A percentile compares a stretch with the other conserved stretches of the same genome.
These are phyloP conservation scores for Ophiocordyceps australis DNA, from an alignment of 2,329 filamentous ascomycete species.

Conservation along the genomic window DNA sequence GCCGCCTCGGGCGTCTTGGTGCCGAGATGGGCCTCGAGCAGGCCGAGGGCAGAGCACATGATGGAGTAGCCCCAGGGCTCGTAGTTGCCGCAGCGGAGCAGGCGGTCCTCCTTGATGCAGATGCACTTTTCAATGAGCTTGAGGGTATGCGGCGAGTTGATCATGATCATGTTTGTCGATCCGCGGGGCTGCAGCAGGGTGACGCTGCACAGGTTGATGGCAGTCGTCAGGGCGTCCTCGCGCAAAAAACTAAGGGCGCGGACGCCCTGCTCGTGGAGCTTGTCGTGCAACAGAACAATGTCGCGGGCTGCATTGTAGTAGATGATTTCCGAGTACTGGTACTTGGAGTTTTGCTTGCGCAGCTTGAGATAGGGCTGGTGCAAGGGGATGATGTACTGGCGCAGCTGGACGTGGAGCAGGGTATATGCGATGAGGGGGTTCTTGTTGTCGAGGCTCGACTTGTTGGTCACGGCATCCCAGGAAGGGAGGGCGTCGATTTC, in stretches of 20 bases:
- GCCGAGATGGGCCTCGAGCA: conserved; percentile 40
- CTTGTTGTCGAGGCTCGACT: conserved; percentile 23
- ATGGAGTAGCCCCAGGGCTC: conserved; percentile 47
- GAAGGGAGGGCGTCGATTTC: conserved; percentile 41
- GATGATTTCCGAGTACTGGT: conserved; percentile 43
- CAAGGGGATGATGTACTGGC: conserved; percentile 42
- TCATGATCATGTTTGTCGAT: conserved; percentile 43
- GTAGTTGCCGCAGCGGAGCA: conserved; percentile 43
- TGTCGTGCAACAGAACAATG: conserved; percentile 42
- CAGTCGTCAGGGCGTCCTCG: conserved; percentile 39
- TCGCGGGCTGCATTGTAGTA: conserved; percentile 45
- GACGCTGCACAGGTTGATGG: conserved; percentile 42
- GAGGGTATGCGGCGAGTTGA: conserved; percentile 40
- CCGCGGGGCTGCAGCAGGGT: conserved; percentile 40
- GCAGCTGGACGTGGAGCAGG: conserved; percentile 38
- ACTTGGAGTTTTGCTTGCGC: conserved; percentile 39
- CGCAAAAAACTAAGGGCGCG: conserved; percentile 40
- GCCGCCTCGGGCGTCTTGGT: conserved; percentile 36
- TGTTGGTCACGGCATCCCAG: conserved; percentile 24
- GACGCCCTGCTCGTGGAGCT: conserved; percentile 38
- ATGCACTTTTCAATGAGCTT: conserved; percentile 43
- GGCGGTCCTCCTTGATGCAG: conserved; percentile 39
- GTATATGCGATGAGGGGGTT: conserved; percentile 41
- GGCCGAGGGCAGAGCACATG: conserved; percentile 40
- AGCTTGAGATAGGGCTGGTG: conserved; percentile 43